Percentiles rank a stretch among this genome's conserved stretches.
phyloP scores from a whole-genome alignment of 1,284 basidiomycete species.

The Cryptococcus sp. region DNA sequence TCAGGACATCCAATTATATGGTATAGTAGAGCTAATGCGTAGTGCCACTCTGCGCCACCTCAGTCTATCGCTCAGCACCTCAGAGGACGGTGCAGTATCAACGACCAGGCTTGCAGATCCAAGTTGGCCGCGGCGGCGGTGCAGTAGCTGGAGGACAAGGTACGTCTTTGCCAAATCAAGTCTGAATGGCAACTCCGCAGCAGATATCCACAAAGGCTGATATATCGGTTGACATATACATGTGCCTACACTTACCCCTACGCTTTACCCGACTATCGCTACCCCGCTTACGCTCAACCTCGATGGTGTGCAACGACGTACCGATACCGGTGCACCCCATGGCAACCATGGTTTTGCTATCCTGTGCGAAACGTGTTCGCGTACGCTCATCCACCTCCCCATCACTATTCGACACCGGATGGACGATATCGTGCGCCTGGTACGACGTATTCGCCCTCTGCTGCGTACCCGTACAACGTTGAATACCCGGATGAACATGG shows the following conservation, averaged over 20 bases:
- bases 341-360: conserved; percentile 14
- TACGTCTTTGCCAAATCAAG: no score
- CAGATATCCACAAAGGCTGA: no score
- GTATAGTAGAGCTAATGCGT: not conserved
- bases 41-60: not conserved
- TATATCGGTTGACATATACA: not conserved
- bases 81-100: conserved; percentile 34
- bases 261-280: not conserved
- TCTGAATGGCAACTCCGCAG: no score
- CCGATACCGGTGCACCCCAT: conserved; percentile 8
- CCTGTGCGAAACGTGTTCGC: conserved; percentile 8
- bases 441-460: no score
- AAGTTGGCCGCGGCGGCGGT: conserved; percentile 20
- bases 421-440: not conserved
- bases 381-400: no score
- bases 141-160: conserved; percentile 5
- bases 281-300: not conserved
- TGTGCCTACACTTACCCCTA: not conserved
- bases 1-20: not conserved
- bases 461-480: no score
- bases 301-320: not conserved
- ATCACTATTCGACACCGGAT: not conserved
- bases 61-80: conserved; percentile 6
- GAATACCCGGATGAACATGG: no score
- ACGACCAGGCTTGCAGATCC: conserved; percentile 32